phyloP scores from a whole-genome alignment of 495 filamentous ascomycete species.

The Jackrogersella multiformis region DNA sequence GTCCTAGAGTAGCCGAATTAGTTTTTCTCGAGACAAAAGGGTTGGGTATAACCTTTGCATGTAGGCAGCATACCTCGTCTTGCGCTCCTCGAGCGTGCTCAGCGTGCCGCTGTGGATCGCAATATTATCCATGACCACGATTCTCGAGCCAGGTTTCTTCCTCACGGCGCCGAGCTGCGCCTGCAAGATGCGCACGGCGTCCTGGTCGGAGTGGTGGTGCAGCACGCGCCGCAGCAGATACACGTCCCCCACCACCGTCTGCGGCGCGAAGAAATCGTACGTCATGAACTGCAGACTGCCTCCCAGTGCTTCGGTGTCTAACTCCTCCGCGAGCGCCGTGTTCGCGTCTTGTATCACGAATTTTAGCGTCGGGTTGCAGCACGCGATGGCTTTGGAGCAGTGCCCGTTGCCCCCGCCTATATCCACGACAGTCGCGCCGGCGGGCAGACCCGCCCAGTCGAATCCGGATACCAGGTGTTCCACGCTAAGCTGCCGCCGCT shows the following conservation, averaged over 20 bases:
- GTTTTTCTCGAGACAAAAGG: not conserved
- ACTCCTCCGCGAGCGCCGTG: conserved; percentile 28
- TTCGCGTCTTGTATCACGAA: conserved; percentile 50
- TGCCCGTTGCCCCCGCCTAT: conserved; percentile 54
- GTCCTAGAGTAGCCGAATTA: conserved; percentile 37
- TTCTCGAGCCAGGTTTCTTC: conserved; percentile 41
- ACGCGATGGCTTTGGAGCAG: conserved; percentile 44
- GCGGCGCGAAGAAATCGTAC: conserved; percentile 49
- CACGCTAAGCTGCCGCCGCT: conserved; percentile 35
- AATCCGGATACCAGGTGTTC: conserved; percentile 36
- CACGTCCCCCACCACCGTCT: conserved; percentile 41
- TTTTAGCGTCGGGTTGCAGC: conserved; percentile 36
- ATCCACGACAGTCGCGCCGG: conserved; percentile 45
- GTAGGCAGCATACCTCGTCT: conserved; percentile 24
- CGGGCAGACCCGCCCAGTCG: conserved; percentile 20
- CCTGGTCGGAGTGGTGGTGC: conserved; percentile 55
- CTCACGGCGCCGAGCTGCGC: conserved; percentile 49
- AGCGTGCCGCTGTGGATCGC: conserved; percentile 40
- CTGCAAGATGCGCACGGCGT: conserved; percentile 50
- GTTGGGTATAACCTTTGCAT: no score
- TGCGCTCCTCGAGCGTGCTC: conserved; percentile 40
- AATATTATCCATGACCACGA: conserved; percentile 53
- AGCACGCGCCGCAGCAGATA: conserved; percentile 50
- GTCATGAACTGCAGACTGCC: conserved; percentile 35
- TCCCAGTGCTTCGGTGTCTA: conserved; percentile 15